These are phyloP conservation scores for Otatea glauca DNA, from an alignment of 176 grass and related monocot genomes.

Conservation along the genomic window DNA sequence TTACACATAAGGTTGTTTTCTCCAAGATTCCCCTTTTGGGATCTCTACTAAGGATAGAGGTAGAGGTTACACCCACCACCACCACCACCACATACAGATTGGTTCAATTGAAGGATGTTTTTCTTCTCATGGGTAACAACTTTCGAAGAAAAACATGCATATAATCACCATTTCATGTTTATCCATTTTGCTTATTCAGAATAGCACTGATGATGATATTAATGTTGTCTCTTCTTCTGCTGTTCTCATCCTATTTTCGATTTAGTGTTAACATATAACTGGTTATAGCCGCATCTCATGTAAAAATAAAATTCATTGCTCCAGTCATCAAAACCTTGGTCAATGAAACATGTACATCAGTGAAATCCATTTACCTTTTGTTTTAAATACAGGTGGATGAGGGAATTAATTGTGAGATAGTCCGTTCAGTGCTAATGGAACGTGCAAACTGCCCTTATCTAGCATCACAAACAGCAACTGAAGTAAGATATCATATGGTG, in stretches of 20 bases:
- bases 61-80: not conserved
- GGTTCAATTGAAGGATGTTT: not conserved
- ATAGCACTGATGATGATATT: not conserved
- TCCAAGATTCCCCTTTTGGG: not conserved
- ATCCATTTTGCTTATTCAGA: not conserved
- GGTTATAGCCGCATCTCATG: constrained; percentile 18
- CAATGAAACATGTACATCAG: not conserved
- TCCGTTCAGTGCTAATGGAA: constrained; percentile 80
- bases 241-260: constrained; percentile 15
- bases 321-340: constrained; percentile 5
- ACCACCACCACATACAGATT: not conserved
- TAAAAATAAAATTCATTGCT: not conserved
- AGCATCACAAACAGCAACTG: constrained; percentile 67
- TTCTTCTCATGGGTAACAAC: not conserved
- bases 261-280: constrained; percentile 12
- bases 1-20: constrained; percentile 18
- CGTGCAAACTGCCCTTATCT: constrained; percentile 85
- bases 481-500: constrained; percentile 60
- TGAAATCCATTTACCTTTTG: constrained; percentile 1
- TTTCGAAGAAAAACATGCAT: not conserved
- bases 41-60: not conserved
- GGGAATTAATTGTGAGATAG: constrained; percentile 81
- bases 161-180: not conserved
- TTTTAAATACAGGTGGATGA: constrained; percentile 69
- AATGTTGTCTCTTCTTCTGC: not conserved